Conservation (phyloP, 129 eudicot species). For the Pittosporum tobira region DNA sequence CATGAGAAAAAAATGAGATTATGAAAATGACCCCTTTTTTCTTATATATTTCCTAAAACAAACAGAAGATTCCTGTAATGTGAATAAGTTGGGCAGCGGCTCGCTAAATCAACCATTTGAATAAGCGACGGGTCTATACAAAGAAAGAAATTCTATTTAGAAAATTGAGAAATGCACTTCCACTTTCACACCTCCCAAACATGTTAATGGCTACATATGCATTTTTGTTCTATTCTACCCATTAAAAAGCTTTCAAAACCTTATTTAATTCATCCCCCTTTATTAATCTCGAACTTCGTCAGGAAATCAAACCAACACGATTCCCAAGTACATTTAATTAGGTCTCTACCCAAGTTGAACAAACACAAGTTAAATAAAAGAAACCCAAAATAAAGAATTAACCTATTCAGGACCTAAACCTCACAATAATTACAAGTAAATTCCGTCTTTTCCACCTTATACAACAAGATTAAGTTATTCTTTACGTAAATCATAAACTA, state of each 20-base stretch:
- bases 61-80: too few relatives aligned
- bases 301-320: not conserved
- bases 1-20: not conserved
- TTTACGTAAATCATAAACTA: not conserved
- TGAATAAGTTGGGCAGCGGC: too few relatives aligned
- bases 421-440: not conserved
- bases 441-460: not conserved
- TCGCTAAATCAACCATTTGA: too few relatives aligned
- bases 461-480: slow-evolving; percentile 5
- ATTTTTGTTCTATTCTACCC: not conserved
- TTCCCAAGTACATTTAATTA: not conserved
- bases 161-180: not conserved
- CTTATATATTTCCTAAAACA: too few relatives aligned
- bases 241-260: not conserved
- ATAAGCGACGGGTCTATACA: not conserved
- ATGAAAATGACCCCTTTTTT: too few relatives aligned
- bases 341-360: not conserved
- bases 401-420: too few relatives aligned
- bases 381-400: not conserved
- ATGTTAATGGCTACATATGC: too few relatives aligned
- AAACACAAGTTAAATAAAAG: not conserved
- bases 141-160: not conserved
- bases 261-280: too few relatives aligned
- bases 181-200: too few relatives aligned
- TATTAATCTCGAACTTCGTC: not conserved